Base-by-base conservation (phyloP, 139 green algal genomes). In the Chlamydomonas sphaeroides region DNA sequence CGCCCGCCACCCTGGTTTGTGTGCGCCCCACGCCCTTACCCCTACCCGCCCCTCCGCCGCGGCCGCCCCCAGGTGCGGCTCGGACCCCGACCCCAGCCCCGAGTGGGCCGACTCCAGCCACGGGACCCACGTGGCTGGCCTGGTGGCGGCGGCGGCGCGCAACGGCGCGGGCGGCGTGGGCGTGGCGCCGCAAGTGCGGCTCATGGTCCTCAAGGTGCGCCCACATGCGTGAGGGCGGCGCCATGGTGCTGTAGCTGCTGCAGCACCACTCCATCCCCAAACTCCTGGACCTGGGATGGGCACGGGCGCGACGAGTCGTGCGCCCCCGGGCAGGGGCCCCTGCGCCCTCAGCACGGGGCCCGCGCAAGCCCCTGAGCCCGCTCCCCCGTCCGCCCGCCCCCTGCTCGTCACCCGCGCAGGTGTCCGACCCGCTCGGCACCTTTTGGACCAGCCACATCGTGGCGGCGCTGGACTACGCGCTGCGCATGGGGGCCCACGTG, bases 141-240 rank as follows among this genome's bases (percentile, higher is more conserved):
- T 83, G 5, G 23, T 83, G 0, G 76, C 42, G 32, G 76, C 62
- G 0, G 21, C 69, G 20, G 45, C 45, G 30, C 62, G 63, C 45
- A 83, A 83, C 61, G 45, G 45, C 7, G 11, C 56, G 20, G 76
- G 76, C 18, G 76, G 42, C 3, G 20, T 45, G 1, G 76, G 76
- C 42, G 0, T 83, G 23, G 76, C 76, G 32, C 76, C 76, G 5
- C 5, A 33, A 5, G 76, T 83, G 39, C 70, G 69, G 63, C 35
- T 83, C 63, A 83, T 83, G 76, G 32, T 32, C 15, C 76, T 83
- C 62, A 83, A 83, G 76, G 74, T 71, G n/a, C 6, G 49, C 0
- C 1, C 14, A 18, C 56, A 25, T 63, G 56, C 25, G 25, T 56
- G 49, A 20, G 45, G n/a, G n/a, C n/a, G n/a, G n/a, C n/a, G n/a